phyloP scores from a whole-genome alignment of 1,139 yeast species.

The Magnusiomyces paraingens region DNA sequence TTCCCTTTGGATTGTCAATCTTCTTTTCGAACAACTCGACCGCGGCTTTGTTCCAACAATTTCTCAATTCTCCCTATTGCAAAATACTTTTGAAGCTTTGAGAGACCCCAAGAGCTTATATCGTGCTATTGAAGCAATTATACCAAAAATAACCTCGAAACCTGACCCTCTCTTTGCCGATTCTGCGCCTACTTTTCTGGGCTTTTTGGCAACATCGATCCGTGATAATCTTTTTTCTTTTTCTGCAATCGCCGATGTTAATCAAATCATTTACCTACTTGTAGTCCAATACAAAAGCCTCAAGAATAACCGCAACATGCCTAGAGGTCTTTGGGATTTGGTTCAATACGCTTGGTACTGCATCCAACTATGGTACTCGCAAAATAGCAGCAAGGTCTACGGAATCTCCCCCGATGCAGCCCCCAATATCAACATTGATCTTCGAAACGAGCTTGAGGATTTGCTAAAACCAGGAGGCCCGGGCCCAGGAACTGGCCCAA shows the following conservation, averaged over 20 bases:
- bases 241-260: conserved; percentile 24
- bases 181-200: conserved; percentile 17
- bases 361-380: no score
- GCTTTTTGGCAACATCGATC: conserved; percentile 24
- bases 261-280: conserved; percentile 22
- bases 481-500: conserved; percentile 8
- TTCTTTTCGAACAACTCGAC: conserved; percentile 13
- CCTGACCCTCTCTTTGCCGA: conserved; percentile 7
- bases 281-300: conserved; percentile 22
- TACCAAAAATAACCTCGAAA: conserved; percentile 18
- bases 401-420: no score
- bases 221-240: conserved; percentile 22
- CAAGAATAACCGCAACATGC: conserved; percentile 22
- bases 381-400: no score
- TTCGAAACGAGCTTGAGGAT: conserved; percentile 22
- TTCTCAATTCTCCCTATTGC: conserved; percentile 24
- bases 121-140: conserved; percentile 20
- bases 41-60: conserved; percentile 14
- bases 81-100: conserved; percentile 20
- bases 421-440: conserved; percentile 10
- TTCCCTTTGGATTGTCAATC: conserved; percentile 19
- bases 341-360: conserved; percentile 19
- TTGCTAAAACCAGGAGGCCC: conserved; percentile 20
- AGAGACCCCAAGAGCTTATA: conserved; percentile 23
- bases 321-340: conserved; percentile 26